These are phyloP conservation scores for Debaryomyces singareniensis DNA, from an alignment of 1,139 yeast genomes.

Conservation along the genomic window DNA sequence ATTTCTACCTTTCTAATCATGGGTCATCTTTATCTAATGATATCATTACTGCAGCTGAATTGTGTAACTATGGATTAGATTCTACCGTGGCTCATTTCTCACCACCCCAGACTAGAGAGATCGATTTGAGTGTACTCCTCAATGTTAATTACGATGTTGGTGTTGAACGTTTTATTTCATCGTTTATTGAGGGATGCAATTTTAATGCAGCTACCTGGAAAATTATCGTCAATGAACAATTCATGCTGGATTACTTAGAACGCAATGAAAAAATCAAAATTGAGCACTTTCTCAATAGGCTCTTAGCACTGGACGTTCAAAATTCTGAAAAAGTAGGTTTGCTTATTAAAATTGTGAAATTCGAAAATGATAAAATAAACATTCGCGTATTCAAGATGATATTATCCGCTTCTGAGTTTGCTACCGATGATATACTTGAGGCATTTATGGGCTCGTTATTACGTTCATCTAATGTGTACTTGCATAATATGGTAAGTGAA, in stretches of 20 bases:
- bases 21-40: constrained; percentile 8
- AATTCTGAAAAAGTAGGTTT: constrained; percentile 10
- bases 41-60: constrained; percentile 14
- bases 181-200: constrained; percentile 22
- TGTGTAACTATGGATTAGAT: constrained; percentile 7
- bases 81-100: background rate
- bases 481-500: constrained; percentile 10
- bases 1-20: constrained; percentile 1
- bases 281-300: constrained; percentile 19
- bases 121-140: constrained; percentile 25
- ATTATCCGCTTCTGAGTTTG: constrained; percentile 5
- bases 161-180: constrained; percentile 17
- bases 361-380: constrained; percentile 23
- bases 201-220: constrained; percentile 30
- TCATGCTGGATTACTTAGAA: constrained; percentile 17
- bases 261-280: constrained; percentile 13
- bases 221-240: constrained; percentile 25
- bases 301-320: constrained; percentile 17
- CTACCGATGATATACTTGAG: constrained; percentile 9
- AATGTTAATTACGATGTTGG: constrained; percentile 27
- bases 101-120: constrained; percentile 3
- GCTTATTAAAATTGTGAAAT: constrained; percentile 15
- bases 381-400: constrained; percentile 18
- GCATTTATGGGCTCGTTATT: constrained; percentile 9
- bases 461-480: constrained; percentile 16